Evolutionary conservation across 345 rosid genomes (phyloP).

Genomic region (Citrus glauca): DNA sequence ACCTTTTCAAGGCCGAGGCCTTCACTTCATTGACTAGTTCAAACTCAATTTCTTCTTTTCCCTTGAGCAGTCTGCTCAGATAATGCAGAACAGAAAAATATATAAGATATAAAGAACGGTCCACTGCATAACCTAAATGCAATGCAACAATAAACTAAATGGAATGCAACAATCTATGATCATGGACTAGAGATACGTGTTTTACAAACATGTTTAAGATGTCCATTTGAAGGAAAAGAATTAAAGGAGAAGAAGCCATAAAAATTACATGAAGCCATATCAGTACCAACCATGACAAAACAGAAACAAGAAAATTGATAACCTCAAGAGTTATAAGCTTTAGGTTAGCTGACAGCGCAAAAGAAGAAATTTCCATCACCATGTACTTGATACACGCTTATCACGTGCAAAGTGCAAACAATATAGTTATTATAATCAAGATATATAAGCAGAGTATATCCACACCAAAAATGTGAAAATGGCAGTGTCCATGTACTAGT

Average conservation of each 20-base stretch:
- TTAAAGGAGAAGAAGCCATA: neutral
- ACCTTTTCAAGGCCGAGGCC: constrained; percentile 30
- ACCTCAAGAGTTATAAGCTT: neutral
- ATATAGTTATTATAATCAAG: neutral
- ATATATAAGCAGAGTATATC: neutral
- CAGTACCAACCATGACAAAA: neutral
- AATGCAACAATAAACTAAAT: neutral
- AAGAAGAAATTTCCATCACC: neutral
- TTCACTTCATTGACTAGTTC: constrained; percentile 15
- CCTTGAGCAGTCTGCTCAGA: constrained; percentile 32
- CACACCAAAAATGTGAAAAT: neutral
- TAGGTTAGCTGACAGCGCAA: neutral
- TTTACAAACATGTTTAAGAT: neutral
- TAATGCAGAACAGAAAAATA: constrained; percentile 5
- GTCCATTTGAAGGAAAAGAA: neutral
- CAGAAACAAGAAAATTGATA: neutral
- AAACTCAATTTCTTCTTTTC: constrained; percentile 18
- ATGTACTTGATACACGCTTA: neutral
- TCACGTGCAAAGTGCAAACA: neutral
- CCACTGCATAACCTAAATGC: neutral
- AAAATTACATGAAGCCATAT: neutral
- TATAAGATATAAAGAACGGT: neutral
- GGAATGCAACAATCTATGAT: neutral
- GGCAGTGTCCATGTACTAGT: neutral
- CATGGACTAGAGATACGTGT: neutral